Base-by-base conservation (phyloP, 805 yeast genomes). In the Candida maesae region DNA sequence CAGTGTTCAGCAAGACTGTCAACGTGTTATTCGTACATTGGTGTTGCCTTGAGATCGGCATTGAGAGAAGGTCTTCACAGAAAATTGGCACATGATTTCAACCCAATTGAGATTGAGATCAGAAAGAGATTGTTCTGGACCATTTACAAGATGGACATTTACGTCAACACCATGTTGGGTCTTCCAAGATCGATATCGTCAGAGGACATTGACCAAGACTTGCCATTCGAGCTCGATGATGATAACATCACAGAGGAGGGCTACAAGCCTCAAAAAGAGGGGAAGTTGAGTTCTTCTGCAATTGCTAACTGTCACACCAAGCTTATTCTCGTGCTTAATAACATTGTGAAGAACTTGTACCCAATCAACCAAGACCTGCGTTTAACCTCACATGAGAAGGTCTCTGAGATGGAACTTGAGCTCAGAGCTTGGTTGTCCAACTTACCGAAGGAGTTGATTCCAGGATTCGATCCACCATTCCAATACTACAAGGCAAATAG, bases 91-190 rank as follows among this genome's bases (percentile, higher is more conserved):
- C 77, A 50, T 13, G 78, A 79, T 50, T 67, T 74, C 35, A 83
- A 83, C 50, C 90, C 90, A 1, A 79, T 89, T 25, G 95, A 86
- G 56, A 67, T 79, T 28, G 96, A 90, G 56, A 83, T 86, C 2
- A 70, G 95, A 45, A 89, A 88, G 61, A 70, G 96, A 44, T 64
- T 90, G 31, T 89, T 89, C 59, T 89, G 91, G 85, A 83, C 96
- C 1, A 81, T 89, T 47, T 84, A 85, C 60, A 89, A 89, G 59
- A 84, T 88, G 83, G 96, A 90, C 56, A 79, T 87, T 33, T 89
- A 90, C 59, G 85, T 88, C 53, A 86, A 85, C 59, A 84, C 95
- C 8, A 79, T 89, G 66, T 60, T 90, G 49, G 96, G 96, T 2
- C 67, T 89, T 37, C 97, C 97, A 1, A 68, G 87, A 43, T 76